Base-by-base conservation (phyloP, 2,329 filamentous ascomycete genomes). In the Fusarium stilboides region DNA sequence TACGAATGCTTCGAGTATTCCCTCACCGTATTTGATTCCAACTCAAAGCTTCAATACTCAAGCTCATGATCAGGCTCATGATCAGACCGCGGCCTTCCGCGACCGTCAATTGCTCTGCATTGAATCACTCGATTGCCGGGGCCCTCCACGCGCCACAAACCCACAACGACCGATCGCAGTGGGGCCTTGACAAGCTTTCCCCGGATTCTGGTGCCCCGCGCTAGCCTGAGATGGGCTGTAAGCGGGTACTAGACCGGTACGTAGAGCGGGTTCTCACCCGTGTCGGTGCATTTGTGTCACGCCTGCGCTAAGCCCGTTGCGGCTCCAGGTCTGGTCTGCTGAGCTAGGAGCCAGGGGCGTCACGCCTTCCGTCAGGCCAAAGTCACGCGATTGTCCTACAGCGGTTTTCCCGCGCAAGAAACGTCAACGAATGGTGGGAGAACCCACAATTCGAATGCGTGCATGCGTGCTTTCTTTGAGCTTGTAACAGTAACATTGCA, bases 121-220 rank as follows among this genome's bases (percentile, higher is more conserved):
- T 54, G 26, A 54, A 61, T 63, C 65, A 61, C 68, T 70, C 59
- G 54, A 68, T 62, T 70, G 39, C 61, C 61, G 52, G 58, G 61
- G 57, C 46, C 39, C 61, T 64, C 64, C 58, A 68, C 58, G 65
- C 70, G 69, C 72, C 71, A 69, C 69, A 57, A 55, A 62, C 46
- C 68, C 60, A 65, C 64, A 62, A 62, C 51, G 51, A 54, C 62
- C 71, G 72, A 75, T 74, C 70, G 57, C 19, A 33, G 76, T 77
- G 76, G 75, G 49, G 65, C 73, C 19, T 4, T 15, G 67, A 75
- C 76, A 76, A 76, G 76, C 76, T 78, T 77, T 78, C 77, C 77
- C 77, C 74, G 74, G 76, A 78, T 78, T 76, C 40, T 77, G 55
- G 54, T 65, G 67, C 62, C 62, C 55, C 42, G 45, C 54, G 57